Conservation (phyloP, 768 basidiomycete genomes). For the Lactarius sp. region DNA sequence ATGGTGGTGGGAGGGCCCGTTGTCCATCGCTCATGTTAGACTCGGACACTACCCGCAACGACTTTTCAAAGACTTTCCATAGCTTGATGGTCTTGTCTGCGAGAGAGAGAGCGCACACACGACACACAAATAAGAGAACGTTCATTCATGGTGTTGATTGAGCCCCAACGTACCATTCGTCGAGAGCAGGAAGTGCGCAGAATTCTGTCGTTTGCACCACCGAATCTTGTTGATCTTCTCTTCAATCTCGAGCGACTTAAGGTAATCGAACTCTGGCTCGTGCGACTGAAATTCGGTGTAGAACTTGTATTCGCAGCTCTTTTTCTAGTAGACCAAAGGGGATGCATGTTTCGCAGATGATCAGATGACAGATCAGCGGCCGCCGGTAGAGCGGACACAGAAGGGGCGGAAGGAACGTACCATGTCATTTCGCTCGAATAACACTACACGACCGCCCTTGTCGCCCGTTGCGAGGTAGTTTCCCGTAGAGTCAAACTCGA, state of each 20-base stretch:
- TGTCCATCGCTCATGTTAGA: slow-evolving; percentile 89
- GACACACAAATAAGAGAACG: slow-evolving; percentile 6
- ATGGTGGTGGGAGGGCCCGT: slow-evolving; percentile 61
- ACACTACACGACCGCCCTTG: slow-evolving; percentile 97
- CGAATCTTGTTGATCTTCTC: slow-evolving; percentile 99
- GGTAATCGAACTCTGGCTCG: slow-evolving; percentile 99
- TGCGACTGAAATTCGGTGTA: slow-evolving; percentile 99
- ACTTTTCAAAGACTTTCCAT: slow-evolving; percentile 99
- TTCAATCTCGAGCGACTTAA: slow-evolving; percentile 99
- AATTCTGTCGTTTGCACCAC: slow-evolving; percentile 98
- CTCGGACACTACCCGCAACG: slow-evolving; percentile 91
- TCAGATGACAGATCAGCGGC: slow-evolving; percentile 24
- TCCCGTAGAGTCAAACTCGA: slow-evolving; percentile 99
- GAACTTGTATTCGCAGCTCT: slow-evolving; percentile 99
- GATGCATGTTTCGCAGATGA: slow-evolving; percentile 6
- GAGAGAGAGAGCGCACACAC: background rate
- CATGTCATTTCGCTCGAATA: slow-evolving; percentile 98
- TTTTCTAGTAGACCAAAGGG: slow-evolving; percentile 62
- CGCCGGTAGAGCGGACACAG: slow-evolving; percentile 1
- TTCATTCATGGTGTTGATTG: slow-evolving; percentile 10
- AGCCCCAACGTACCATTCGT: slow-evolving; percentile 72
- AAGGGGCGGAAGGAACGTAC: slow-evolving; percentile 42
- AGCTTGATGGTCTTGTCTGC: slow-evolving; percentile 99
- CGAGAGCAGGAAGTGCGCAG: slow-evolving; percentile 93
- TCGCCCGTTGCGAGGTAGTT: slow-evolving; percentile 99